Evolutionary conservation across 805 yeast species (phyloP), one percentile per base, ranked within the genome.

Genomic region (Ogataea pini): DNA sequence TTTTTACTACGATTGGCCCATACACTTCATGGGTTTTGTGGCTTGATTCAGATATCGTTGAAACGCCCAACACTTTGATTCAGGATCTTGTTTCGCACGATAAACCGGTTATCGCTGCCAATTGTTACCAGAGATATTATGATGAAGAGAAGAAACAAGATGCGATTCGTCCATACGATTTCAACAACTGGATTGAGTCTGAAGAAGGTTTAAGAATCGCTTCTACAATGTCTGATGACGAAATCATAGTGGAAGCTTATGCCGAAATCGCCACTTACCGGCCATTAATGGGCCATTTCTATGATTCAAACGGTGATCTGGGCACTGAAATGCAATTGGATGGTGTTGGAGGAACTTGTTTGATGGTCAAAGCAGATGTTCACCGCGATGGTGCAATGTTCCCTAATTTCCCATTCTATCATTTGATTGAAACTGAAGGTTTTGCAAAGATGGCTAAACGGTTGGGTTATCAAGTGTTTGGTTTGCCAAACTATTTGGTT

Each of bases 381-480:
- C 99, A 94, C 70, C 79, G 99, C 66, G 99, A 94, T 68, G 99
- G 99, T 44, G 98, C 98, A 47, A 92, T 94, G 97, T 94, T 94
- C 80, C 99, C 99, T 14, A 88, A 95, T 42, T 94, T 94, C 80
- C 94, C 99, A 51, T 94, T 94, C 75, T 91, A 92, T 67, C 96
- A 94, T 67, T 77, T 94, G 67, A 90, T 94, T 55, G 99, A 94
- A 73, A 91, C 97, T 8, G 99, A 94, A 71, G 99, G 99, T 14
- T 94, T 94, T 70, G 97, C 94, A n/a, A 86, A 85, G 68, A 94
- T 94, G 98, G 97, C 96, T 37, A 89, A 90, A 68, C 77, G 98
- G 59, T 76, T 94, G 54, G 96, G 96, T 27, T 91, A 94, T 69
- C 87, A 85, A 59, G 90, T 91, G 18, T 85, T 75, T 64, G 99